phyloP scores from a whole-genome alignment of 257 asterid species.

The Solanum sitiens region DNA sequence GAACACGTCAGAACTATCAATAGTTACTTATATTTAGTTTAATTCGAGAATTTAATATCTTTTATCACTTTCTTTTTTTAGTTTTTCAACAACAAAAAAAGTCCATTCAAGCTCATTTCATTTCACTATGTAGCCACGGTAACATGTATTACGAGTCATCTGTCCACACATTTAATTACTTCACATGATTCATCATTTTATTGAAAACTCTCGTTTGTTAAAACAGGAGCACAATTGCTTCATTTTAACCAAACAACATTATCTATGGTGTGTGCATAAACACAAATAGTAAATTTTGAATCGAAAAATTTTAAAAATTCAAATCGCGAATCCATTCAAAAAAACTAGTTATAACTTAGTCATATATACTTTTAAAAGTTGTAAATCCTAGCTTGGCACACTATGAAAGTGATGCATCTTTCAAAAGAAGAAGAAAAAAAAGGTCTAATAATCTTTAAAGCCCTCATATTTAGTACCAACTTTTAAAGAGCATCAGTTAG shows the following conservation, averaged over 20 bases:
- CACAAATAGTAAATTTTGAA: neutral
- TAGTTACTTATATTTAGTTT: neutral
- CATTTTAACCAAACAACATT: neutral
- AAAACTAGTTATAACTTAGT: neutral
- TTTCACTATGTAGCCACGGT: neutral
- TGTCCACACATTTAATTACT: neutral
- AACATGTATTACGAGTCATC: neutral
- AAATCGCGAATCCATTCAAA: neutral
- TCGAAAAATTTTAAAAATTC: neutral
- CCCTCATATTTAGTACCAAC: neutral
- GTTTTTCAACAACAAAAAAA: neutral
- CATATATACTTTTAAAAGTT: neutral
- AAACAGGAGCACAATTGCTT: fast-evolving
- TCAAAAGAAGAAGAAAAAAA: neutral
- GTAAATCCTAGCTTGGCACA: neutral
- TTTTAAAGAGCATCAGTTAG: neutral
- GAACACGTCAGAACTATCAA: neutral
- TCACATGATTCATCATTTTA: neutral
- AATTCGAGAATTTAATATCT: neutral
- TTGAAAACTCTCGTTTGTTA: neutral
- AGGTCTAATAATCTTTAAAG: neutral
- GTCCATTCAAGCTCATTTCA: neutral
- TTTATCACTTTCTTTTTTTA: neutral
- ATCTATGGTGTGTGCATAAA: neutral
- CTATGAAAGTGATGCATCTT: neutral